A percentile compares a stretch with the other conserved stretches of the same genome.
Conservation (phyloP, 306 rosid species). For the peach (Prunus persica) region DNA sequence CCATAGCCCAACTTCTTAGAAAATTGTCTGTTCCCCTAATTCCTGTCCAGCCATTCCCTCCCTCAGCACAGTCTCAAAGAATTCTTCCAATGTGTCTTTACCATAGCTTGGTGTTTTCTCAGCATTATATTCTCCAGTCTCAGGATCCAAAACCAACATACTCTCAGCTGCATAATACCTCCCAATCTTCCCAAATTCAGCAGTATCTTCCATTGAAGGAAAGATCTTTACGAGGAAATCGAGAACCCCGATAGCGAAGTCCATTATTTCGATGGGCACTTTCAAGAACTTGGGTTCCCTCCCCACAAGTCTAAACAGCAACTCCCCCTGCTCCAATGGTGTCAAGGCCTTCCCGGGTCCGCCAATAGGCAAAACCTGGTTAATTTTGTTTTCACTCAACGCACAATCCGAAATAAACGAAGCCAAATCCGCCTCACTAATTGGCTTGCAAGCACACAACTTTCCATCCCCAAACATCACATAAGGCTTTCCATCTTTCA, state of each 20-base stretch:
- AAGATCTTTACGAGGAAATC: conserved; percentile 71
- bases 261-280: conserved; percentile 94
- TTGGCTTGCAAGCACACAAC: conserved; percentile 92
- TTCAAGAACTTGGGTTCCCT: conserved; percentile 83
- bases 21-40: conserved; percentile 80
- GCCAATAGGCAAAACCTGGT: conserved; percentile 74
- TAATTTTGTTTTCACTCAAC: conserved; percentile 57
- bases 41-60: conserved; percentile 99
- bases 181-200: conserved; percentile 92
- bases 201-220: conserved; percentile 88
- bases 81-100: conserved; percentile 82
- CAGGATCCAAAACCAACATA: conserved; percentile 84
- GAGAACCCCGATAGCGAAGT: conserved; percentile 73
- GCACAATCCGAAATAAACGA: conserved; percentile 87
- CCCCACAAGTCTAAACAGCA: conserved; percentile 71
- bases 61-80: conserved; percentile 71
- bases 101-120: conserved; percentile 95
- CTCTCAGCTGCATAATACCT: conserved; percentile 98
- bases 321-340: conserved; percentile 90
- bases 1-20: conserved; percentile 27
- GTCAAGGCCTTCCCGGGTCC: conserved; percentile 92
- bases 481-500: conserved; percentile 97
- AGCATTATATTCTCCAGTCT: conserved; percentile 80
- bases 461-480: conserved; percentile 99
- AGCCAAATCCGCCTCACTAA: conserved; percentile 85